Conservation (phyloP, 768 basidiomycete species). For the Mycena amicta region DNA sequence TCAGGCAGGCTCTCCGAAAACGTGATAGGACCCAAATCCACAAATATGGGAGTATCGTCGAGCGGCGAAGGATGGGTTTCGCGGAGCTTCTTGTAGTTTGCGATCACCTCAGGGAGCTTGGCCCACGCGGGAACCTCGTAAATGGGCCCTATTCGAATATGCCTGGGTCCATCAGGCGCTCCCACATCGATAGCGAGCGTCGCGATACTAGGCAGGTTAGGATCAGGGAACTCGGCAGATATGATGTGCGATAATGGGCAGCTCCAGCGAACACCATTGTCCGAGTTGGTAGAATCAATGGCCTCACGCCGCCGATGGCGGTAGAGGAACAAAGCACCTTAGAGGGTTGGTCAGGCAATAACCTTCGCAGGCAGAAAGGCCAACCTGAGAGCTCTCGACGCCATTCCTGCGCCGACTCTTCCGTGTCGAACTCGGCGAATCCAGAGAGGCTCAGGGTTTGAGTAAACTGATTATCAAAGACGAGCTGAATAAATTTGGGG, state of each 20-base stretch:
- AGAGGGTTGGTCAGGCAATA: neutral
- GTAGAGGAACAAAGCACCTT: slow-evolving; percentile 49
- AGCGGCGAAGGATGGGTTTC: slow-evolving; percentile 6
- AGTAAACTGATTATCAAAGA: slow-evolving; percentile 31
- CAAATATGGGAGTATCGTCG: slow-evolving; percentile 30
- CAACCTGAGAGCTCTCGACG: slow-evolving; percentile 50
- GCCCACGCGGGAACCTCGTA: slow-evolving; percentile 28
- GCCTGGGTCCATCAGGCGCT: neutral
- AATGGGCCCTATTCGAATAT: slow-evolving; percentile 16
- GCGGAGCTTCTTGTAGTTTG: slow-evolving; percentile 4
- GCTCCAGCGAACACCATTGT: slow-evolving; percentile 45
- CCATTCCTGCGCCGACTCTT: slow-evolving; percentile 56
- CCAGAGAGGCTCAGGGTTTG: slow-evolving; percentile 21
- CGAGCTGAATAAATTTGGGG: slow-evolving; percentile 44
- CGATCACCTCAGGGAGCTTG: slow-evolving; percentile 23
- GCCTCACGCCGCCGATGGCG: slow-evolving; percentile 44
- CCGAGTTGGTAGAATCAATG: slow-evolving; percentile 26
- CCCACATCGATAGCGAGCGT: slow-evolving; percentile 20
- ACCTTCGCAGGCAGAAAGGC: too few species aligned
- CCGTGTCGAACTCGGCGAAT: slow-evolving; percentile 57
- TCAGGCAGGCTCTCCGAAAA: slow-evolving; percentile 28
- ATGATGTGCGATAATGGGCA: slow-evolving; percentile 46
- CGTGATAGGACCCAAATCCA: slow-evolving; percentile 46
- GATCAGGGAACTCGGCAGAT: slow-evolving; percentile 25
- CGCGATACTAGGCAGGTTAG: slow-evolving; percentile 29